Base-by-base conservation (phyloP, 2,329 filamentous ascomycete genomes). In the Ascochyta clinopodiicola region DNA sequence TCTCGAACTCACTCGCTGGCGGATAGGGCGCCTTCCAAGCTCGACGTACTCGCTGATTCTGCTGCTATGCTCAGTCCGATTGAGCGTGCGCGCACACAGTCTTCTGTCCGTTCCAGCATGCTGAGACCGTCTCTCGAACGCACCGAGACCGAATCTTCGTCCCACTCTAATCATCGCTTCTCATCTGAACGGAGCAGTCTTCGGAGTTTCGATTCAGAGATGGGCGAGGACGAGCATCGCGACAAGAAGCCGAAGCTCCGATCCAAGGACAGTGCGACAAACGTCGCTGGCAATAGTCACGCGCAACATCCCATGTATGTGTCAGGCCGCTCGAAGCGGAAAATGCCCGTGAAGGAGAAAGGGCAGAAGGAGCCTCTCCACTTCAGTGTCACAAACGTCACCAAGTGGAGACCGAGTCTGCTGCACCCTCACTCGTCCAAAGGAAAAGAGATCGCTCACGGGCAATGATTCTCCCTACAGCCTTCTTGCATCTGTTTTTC, bases 211-310 rank as follows among this genome's bases (percentile, higher is more conserved):
- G 70, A 71, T 25, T 70, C 71, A 1, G 72, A 76, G 47, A 70
- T 68, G 10, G 68, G 66, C 2, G 74, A 76, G 19, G 73, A 76
- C 39, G 73, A 75, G 64, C 75, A 77, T 50, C 65, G 72, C 17
- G 73, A 75, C 58, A 77, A 76, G 69, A 77, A 76, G 61, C 73
- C 71, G 9, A 77, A 75, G 63, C 68, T 75, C 24, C 66, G 73
- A 17, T 62, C 68, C 5, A 77, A 75, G 58, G 66, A 71, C 35
- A 75, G 73, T 43, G 67, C 73, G 63, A 68, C 71, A 22, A 64
- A 64, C 19, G 65, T 74, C 40, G 62, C 67, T 49, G 57, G 63
- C 38, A 60, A 59, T 22, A 61, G 63, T 21, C 62, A 64, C 36
- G 56, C 63, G n/a, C 60, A 64, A 27, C 63, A 69, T 37, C 68